Conservation (phyloP, 78 protist species). For the Neovahlkampfia damariscottae region DNA sequence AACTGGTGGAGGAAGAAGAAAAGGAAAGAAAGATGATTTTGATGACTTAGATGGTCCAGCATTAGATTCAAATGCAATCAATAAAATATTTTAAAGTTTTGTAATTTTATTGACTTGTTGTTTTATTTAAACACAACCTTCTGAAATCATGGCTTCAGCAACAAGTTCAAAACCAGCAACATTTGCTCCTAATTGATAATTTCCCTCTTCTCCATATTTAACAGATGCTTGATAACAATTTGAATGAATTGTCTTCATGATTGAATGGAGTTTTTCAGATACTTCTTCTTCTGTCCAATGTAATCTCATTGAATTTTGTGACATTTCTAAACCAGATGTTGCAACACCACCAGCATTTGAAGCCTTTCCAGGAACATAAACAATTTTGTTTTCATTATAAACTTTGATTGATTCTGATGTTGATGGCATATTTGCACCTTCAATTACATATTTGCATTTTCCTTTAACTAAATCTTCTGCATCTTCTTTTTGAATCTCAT, state of each 20-base stretch:
- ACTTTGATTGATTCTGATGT: slow-evolving; percentile 32
- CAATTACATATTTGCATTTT: slow-evolving; percentile 28
- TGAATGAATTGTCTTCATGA: slow-evolving; percentile 35
- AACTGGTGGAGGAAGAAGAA: neutral
- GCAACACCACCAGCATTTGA: slow-evolving; percentile 73
- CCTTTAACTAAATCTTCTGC: slow-evolving; percentile 21
- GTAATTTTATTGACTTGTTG: too few species aligned
- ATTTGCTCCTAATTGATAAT: slow-evolving; percentile 50
- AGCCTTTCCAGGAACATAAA: slow-evolving; percentile 50
- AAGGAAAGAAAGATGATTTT: too few species aligned
- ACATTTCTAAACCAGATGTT: slow-evolving; percentile 55
- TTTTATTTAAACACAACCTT: too few species aligned
- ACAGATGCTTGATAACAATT: neutral
- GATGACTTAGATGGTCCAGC: too few species aligned
- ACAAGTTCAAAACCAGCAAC: slow-evolving; percentile 54
- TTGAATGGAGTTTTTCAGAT: slow-evolving; percentile 34
- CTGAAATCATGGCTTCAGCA: slow-evolving; percentile 64
- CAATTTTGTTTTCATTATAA: neutral
- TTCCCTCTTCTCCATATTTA: neutral
- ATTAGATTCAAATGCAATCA: neutral
- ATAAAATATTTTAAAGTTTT: neutral
- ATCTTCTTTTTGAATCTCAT: slow-evolving; percentile 38
- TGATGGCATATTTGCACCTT: slow-evolving; percentile 61
- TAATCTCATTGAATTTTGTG: slow-evolving; percentile 39
- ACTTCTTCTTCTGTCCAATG: slow-evolving; percentile 52